Percentiles rank a stretch among this genome's conserved stretches.
These are phyloP conservation scores for Singerocomus rubriflavus DNA, from an alignment of 1,284 basidiomycete genomes.

Conservation along the genomic window DNA sequence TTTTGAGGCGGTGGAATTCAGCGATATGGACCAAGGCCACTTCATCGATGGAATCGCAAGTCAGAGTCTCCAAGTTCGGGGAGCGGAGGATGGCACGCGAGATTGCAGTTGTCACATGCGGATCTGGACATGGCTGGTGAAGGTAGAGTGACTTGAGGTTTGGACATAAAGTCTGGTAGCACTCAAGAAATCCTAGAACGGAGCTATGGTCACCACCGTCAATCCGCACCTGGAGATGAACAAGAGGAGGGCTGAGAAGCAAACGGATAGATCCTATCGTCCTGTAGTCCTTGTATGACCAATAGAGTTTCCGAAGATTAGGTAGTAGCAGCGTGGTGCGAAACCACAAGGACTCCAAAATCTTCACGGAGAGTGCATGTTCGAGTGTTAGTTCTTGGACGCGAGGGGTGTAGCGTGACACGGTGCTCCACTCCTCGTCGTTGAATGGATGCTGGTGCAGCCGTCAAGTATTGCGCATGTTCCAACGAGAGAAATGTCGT, in stretches of 20 bases:
- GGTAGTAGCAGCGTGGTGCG: constrained; percentile 12
- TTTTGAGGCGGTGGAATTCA: constrained; percentile 2
- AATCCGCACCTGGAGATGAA: not conserved
- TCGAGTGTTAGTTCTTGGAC: constrained; percentile 6
- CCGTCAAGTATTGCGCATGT: not conserved
- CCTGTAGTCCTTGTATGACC: not conserved
- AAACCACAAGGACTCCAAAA: constrained; percentile 9
- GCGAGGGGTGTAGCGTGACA: constrained; percentile 9
- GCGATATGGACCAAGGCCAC: not conserved
- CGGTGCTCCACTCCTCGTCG: constrained; percentile 7
- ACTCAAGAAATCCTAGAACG: constrained; percentile 5
- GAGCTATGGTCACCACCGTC: not conserved
- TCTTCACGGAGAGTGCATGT: not conserved
- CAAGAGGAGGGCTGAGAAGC: constrained; percentile 16
- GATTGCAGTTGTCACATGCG: not conserved
- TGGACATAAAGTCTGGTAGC: constrained; percentile 9
- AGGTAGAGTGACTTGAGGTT: constrained; percentile 10
- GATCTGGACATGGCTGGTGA: not conserved
- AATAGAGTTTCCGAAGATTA: constrained; percentile 12
- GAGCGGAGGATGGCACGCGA: constrained; percentile 10
- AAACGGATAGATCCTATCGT: not conserved
- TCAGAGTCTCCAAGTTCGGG: not conserved
- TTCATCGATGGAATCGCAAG: constrained; percentile 5
- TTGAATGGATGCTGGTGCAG: not conserved
- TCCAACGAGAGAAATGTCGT: not conserved